A percentile compares a stretch with the other conserved stretches of the same genome.
Conservation (phyloP, 768 basidiomycete genomes). For the Boletus sp. region DNA sequence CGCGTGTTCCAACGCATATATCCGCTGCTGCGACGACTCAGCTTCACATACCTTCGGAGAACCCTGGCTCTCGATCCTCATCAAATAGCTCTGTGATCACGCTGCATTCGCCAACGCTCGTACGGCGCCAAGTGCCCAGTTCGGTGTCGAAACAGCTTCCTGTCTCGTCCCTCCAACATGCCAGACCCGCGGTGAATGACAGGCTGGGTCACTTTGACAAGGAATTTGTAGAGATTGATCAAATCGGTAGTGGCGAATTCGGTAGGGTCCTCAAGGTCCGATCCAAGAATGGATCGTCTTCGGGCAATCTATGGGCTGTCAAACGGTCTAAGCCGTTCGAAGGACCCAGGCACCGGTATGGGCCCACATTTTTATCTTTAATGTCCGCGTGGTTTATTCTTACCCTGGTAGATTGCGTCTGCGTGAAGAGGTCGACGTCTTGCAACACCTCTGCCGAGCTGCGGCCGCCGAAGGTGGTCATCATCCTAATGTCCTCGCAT, state of each 20-base stretch:
- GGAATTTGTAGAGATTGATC: conserved; percentile 75
- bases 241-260: conserved; percentile 89
- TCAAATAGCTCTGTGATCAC: conserved; percentile 50
- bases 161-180: conserved; percentile 20
- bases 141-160: conserved; percentile 22
- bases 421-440: conserved; percentile 90
- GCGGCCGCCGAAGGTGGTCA: conserved; percentile 25
- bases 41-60: conserved; percentile 37
- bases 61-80: conserved; percentile 55
- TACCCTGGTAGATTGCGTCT: conserved; percentile 61
- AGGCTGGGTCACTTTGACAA: conserved; percentile 69
- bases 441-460: conserved; percentile 65
- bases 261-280: conserved; percentile 87
- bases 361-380: conserved; percentile 24
- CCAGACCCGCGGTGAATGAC: conserved; percentile 41
- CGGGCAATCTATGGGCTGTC: conserved; percentile 68
- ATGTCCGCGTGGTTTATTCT: conserved; percentile 18
- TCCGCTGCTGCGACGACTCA: conserved; percentile 44
- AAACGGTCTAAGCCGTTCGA: conserved; percentile 94
- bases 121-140: conserved; percentile 32
- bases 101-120: conserved; percentile 45
- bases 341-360: conserved; percentile 83
- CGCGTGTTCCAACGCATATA: conserved; percentile 45
- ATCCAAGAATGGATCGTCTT: conserved; percentile 51
- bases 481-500: conserved; percentile 82